phyloP scores from a whole-genome alignment of 441 rosid species.

The Bocquillonia castaneifolia region DNA sequence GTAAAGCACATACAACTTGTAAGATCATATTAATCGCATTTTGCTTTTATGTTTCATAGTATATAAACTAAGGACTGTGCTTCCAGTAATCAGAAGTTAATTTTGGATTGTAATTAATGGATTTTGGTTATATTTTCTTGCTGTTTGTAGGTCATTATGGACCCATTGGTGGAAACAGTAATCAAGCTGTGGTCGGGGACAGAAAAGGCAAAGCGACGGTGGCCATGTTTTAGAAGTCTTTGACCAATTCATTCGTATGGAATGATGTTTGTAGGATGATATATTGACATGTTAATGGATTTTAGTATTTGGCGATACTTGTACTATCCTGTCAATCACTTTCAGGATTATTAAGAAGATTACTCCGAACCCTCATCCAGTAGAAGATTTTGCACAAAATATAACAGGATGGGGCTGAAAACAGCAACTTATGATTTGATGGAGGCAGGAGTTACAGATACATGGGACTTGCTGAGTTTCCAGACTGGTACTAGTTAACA shows the following conservation, averaged over 20 bases:
- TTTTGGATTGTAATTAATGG: background rate
- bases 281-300: too few species aligned
- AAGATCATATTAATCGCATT: background rate
- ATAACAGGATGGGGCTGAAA: too few species aligned
- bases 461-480: too few species aligned
- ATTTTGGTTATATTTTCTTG: background rate
- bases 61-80: background rate
- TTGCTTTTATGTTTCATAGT: background rate
- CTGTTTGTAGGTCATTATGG: background rate
- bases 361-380: too few species aligned
- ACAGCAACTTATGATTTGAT: background rate
- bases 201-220: background rate
- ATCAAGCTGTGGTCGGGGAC: background rate
- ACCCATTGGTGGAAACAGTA: constrained; percentile 1
- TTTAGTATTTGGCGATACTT: too few species aligned
- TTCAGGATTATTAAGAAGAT: too few species aligned
- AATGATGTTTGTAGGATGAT: background rate
- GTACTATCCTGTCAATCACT: too few species aligned
- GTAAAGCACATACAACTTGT: constrained; percentile 9
- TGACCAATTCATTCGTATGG: background rate
- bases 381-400: too few species aligned
- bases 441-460: background rate
- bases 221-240: constrained; percentile 4
- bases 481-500: background rate
- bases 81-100: background rate